phyloP scores from a whole-genome alignment of 176 grass and related monocot species.

The barley (Hordeum vulgare) region DNA sequence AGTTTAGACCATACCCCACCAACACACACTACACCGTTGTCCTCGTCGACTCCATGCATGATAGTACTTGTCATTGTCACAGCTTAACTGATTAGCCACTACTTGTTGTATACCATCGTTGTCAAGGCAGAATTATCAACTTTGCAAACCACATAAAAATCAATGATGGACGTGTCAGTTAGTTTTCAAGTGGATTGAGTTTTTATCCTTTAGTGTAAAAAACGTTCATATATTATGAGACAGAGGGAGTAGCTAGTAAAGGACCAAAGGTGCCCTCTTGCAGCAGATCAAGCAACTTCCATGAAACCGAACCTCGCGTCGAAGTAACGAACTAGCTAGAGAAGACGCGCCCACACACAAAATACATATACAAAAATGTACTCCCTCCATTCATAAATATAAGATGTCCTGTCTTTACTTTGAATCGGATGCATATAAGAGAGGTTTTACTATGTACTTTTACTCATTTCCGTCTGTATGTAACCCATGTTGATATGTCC shows the following conservation, averaged over 20 bases:
- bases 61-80: not conserved
- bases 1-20: not conserved
- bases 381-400: too few species aligned
- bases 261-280: not conserved
- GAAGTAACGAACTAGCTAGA: not conserved
- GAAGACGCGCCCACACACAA: not conserved
- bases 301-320: not conserved
- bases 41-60: not conserved
- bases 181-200: too few species aligned
- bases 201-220: too few species aligned
- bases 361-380: not conserved
- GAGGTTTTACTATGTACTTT: too few species aligned
- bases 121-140: not conserved
- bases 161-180: not conserved
- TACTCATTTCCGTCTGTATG: too few species aligned
- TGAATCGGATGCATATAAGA: too few species aligned
- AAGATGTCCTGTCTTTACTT: too few species aligned
- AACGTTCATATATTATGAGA: too few species aligned
- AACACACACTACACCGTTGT: not conserved
- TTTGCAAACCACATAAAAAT: not conserved
- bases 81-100: not conserved
- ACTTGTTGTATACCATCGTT: not conserved
- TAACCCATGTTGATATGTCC: too few species aligned
- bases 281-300: conserved; percentile 11
- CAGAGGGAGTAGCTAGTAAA: too few species aligned